Conservation (phyloP, 257 asterid species). For the Penstemon davidsonii region DNA sequence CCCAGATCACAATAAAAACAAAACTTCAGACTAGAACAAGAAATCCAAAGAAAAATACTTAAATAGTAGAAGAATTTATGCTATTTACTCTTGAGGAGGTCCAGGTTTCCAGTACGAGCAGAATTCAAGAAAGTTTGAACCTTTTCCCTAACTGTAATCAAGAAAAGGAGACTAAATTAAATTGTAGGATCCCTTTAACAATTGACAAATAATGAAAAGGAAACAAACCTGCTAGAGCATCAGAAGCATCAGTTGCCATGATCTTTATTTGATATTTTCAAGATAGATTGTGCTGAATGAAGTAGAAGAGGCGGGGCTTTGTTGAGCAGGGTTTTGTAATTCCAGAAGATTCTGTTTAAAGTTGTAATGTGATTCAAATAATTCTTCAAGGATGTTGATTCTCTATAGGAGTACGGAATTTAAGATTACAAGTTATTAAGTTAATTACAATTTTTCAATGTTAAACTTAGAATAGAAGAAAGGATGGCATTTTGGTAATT, state of each 20-base stretch:
- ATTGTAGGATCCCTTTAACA: background rate
- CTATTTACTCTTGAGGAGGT: conserved; percentile 65
- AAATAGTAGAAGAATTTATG: background rate
- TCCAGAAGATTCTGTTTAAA: too few relatives aligned
- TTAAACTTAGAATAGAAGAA: too few relatives aligned
- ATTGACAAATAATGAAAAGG: background rate
- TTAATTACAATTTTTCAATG: too few relatives aligned
- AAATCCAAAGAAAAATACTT: background rate
- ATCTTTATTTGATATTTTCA: background rate
- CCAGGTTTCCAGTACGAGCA: conserved; percentile 69
- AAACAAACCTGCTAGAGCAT: conserved; percentile 76
- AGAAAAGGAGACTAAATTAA: conserved; percentile 9
- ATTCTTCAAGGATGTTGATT: too few relatives aligned
- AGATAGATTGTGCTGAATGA: too few relatives aligned
- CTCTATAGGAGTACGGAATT: too few relatives aligned
- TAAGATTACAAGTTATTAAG: too few relatives aligned
- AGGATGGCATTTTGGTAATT: too few relatives aligned
- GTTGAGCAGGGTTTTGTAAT: too few relatives aligned
- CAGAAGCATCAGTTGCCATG: conserved; percentile 75
- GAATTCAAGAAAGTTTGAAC: conserved; percentile 71
- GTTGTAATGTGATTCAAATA: too few relatives aligned
- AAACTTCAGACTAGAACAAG: background rate
- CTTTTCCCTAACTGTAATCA: conserved; percentile 66
- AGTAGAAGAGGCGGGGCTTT: too few relatives aligned
- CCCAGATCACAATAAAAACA: too few relatives aligned